phyloP scores from a whole-genome alignment of 495 filamentous ascomycete species.

The Penicillium coffeae region DNA sequence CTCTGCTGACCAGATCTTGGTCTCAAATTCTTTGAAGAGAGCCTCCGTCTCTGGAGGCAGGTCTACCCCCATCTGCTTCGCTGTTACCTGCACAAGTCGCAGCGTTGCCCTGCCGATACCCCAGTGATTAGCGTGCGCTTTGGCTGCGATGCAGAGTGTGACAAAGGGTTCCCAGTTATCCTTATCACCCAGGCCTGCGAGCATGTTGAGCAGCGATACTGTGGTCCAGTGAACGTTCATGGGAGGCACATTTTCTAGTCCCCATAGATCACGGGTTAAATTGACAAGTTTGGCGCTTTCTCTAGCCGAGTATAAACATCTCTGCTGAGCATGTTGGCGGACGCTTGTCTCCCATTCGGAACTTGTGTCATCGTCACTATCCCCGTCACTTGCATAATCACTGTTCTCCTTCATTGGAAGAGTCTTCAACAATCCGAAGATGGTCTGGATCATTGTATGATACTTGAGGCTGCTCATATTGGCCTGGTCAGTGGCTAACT shows the following conservation, averaged over 20 bases:
- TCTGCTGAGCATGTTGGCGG: conserved; percentile 1
- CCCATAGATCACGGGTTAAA: conserved; percentile 5
- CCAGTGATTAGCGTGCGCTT: conserved; percentile 25
- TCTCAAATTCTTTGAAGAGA: conserved; percentile 28
- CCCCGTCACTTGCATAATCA: background rate
- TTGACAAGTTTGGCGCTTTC: background rate
- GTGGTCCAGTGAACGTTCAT: conserved; percentile 26
- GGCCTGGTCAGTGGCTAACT: background rate
- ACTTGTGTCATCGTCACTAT: background rate
- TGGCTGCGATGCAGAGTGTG: conserved; percentile 20
- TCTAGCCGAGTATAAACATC: background rate
- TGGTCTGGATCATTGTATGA: conserved; percentile 10
- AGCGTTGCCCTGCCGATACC: conserved; percentile 30
- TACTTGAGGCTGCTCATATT: conserved; percentile 4
- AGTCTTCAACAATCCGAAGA: conserved; percentile 6
- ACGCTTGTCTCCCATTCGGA: background rate
- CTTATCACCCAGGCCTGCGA: conserved; percentile 21
- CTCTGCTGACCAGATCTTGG: conserved; percentile 16
- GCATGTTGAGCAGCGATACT: conserved; percentile 27
- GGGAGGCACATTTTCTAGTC: conserved; percentile 3
- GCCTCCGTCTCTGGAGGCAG: conserved; percentile 28
- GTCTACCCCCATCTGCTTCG: conserved; percentile 20
- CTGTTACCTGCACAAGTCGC: conserved; percentile 31
- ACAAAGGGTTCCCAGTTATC: conserved; percentile 27
- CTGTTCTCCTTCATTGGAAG: background rate